A percentile compares a stretch with the other conserved stretches of the same genome.
phyloP scores from a whole-genome alignment of 2,329 filamentous ascomycete genomes.

The Colletotrichum cuscutae region DNA sequence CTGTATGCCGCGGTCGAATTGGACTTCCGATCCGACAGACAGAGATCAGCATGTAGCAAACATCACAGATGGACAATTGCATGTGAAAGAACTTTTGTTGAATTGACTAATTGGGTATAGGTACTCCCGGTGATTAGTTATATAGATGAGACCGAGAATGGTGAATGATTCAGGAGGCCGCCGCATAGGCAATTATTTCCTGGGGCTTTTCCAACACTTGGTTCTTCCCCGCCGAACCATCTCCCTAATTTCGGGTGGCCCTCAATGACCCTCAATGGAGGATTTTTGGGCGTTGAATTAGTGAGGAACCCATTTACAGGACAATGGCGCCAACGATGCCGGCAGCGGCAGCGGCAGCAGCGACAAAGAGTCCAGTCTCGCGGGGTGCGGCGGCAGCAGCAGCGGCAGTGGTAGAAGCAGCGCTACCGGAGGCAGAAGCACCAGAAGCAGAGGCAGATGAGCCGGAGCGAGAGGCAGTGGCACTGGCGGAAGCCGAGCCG shows the following conservation, averaged over 20 bases:
- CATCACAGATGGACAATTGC: not conserved
- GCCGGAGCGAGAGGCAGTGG: not conserved
- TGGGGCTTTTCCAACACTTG: not conserved
- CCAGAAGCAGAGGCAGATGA: not conserved
- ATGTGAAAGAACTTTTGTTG: not conserved
- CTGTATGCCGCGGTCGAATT: too few species aligned
- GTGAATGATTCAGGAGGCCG: not conserved
- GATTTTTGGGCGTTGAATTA: not conserved
- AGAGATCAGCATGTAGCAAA: not conserved
- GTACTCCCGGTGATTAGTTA: not conserved
- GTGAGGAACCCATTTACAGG: not conserved
- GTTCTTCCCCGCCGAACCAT: not conserved
- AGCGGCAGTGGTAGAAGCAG: conserved; percentile 3
- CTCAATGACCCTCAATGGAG: too few species aligned
- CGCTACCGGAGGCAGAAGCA: not conserved
- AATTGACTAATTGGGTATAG: not conserved
- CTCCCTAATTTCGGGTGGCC: not conserved
- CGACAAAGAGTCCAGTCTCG: conserved; percentile 29
- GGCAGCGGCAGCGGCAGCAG: conserved; percentile 19
- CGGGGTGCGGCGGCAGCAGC: conserved; percentile 11
- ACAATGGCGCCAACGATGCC: conserved; percentile 24
- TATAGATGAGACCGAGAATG: not conserved
- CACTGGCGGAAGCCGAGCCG: not conserved
- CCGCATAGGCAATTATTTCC: not conserved
- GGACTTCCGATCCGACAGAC: too few species aligned